A percentile compares a stretch with the other conserved stretches of the same genome.
Evolutionary conservation across 2,329 filamentous ascomycete species (phyloP).

Genomic region (Colletotrichum somersetense): DNA sequence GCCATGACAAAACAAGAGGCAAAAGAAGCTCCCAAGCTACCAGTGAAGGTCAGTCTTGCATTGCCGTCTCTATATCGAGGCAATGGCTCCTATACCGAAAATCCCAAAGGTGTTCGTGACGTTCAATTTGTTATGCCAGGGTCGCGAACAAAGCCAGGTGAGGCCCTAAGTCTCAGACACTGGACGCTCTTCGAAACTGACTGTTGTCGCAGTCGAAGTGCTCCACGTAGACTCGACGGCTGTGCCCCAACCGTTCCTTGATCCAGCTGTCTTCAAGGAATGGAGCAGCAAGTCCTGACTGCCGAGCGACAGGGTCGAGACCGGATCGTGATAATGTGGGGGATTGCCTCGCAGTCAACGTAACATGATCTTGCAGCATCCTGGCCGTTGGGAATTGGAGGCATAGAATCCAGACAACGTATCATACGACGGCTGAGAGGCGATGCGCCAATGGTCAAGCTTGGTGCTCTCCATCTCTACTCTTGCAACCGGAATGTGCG

Average conservation of each 20-base stretch:
- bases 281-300: constrained; percentile 30
- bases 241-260: constrained; percentile 44
- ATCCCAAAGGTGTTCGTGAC: constrained; percentile 27
- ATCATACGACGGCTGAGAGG: background rate
- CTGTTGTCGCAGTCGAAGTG: constrained; percentile 29
- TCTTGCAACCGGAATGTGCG: background rate
- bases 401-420: background rate
- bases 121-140: constrained; percentile 37
- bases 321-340: no score
- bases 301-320: background rate
- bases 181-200: constrained; percentile 4
- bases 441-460: background rate
- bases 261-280: constrained; percentile 39
- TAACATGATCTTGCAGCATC: background rate
- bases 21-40: background rate
- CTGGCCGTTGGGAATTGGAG: background rate
- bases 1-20: constrained; percentile 19
- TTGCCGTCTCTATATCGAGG: constrained; percentile 36
- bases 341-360: background rate
- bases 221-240: constrained; percentile 43
- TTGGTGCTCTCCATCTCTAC: background rate
- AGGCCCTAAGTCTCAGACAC: background rate
- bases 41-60: constrained; percentile 22
- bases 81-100: constrained; percentile 41
- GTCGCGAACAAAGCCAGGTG: constrained; percentile 36